These are phyloP conservation scores for Linnemannia zychae DNA, from an alignment of 192 early-diverging fungal genomes.

Conservation along the genomic window DNA sequence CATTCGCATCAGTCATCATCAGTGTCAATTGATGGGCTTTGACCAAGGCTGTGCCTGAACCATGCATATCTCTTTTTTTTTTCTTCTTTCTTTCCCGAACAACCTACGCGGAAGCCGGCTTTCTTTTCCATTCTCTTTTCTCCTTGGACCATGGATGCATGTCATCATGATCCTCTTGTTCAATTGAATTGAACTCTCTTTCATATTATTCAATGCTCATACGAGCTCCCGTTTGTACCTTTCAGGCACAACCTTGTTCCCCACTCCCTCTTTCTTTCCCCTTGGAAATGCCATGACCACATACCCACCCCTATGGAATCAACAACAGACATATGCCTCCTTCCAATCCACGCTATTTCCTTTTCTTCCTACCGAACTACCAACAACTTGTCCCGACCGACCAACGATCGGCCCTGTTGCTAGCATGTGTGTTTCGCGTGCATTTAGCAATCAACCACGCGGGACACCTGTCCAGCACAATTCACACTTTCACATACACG, in stretches of 20 bases:
- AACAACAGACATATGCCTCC: neutral
- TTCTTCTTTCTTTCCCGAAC: neutral
- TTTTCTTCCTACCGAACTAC: neutral
- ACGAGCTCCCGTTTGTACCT: neutral
- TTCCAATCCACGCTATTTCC: neutral
- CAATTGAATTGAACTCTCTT: neutral
- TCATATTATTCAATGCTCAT: neutral
- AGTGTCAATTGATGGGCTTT: neutral
- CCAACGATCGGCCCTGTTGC: neutral
- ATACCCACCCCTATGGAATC: conserved; percentile 10
- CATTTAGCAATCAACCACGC: neutral
- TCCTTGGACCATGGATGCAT: neutral
- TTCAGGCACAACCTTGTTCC: neutral
- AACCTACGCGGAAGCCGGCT: conserved; percentile 3
- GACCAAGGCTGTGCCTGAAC: conserved; percentile 2
- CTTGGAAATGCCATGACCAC: conserved; percentile 3
- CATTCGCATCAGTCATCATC: neutral
- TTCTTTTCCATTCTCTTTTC: neutral
- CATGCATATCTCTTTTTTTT: neutral
- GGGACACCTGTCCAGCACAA: neutral
- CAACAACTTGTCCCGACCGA: neutral
- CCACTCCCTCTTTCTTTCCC: neutral
- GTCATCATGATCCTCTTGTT: neutral
- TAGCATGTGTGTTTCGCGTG: conserved; percentile 4
- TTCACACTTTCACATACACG: neutral